Evolutionary conservation across 2,329 filamentous ascomycete genomes (phyloP).

Genomic region (Ceratocystis lukuohia): DNA sequence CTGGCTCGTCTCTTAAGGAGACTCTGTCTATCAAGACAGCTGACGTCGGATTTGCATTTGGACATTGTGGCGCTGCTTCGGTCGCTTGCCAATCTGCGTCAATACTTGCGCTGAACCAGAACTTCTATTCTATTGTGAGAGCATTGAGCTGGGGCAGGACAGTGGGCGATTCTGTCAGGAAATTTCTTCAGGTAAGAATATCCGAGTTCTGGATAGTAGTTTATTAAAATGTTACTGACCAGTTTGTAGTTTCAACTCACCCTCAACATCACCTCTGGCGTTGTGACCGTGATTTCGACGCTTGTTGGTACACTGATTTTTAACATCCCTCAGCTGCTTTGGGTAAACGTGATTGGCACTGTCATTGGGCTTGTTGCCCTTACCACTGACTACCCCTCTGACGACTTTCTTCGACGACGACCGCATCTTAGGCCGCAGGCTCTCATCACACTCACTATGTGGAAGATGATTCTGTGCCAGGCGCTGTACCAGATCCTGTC

Average conservation of each 20-base stretch:
- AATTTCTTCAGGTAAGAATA: conserved; percentile 42
- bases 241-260: conserved; percentile 41
- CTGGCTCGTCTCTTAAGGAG: conserved; percentile 54
- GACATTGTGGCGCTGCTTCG: conserved; percentile 47
- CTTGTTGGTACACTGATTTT: conserved; percentile 40
- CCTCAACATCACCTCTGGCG: conserved; percentile 46
- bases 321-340: conserved; percentile 44
- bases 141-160: conserved; percentile 49
- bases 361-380: conserved; percentile 43
- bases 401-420: conserved; percentile 21
- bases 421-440: conserved; percentile 51
- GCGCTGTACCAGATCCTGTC: conserved; percentile 45
- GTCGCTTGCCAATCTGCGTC: conserved; percentile 49
- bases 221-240: not conserved
- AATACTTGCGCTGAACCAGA: conserved; percentile 50
- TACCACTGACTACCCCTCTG: conserved; percentile 29
- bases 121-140: conserved; percentile 49
- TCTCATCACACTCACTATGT: conserved; percentile 57
- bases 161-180: conserved; percentile 50
- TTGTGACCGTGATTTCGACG: conserved; percentile 45
- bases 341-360: conserved; percentile 50
- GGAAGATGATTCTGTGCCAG: conserved; percentile 54
- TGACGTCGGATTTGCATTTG: conserved; percentile 56
- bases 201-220: not conserved
- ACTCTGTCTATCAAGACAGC: conserved; percentile 52